Percentiles rank a stretch among this genome's conserved stretches.
Conservation (phyloP, 2,329 filamentous ascomycete genomes). For the Thielaviopsis ethacetica region DNA sequence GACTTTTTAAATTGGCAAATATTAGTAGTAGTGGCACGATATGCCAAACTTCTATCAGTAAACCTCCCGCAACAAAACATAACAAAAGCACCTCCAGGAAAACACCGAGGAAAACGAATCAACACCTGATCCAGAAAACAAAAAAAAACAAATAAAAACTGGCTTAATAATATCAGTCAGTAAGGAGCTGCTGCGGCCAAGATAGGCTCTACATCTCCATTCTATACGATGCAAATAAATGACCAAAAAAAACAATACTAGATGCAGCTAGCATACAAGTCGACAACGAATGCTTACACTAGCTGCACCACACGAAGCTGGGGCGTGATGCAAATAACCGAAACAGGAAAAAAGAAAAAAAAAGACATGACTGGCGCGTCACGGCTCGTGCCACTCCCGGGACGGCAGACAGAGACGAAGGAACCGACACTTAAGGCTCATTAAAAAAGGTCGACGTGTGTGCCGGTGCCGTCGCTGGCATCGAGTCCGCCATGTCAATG, state of each 20-base stretch:
- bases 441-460: constrained; percentile 19
- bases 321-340: not conserved
- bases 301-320: not conserved
- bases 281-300: not conserved
- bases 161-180: not conserved
- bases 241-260: not conserved
- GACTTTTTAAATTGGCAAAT: too few relatives aligned
- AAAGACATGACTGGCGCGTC: not conserved
- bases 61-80: not conserved
- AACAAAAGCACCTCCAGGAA: not conserved
- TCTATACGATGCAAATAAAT: not conserved
- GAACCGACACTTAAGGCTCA: not conserved
- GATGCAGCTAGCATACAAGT: not conserved
- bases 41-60: too few relatives aligned
- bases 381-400: not conserved
- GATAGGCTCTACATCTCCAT: not conserved
- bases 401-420: not conserved
- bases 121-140: not conserved
- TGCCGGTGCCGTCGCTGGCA: constrained; percentile 37
- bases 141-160: not conserved
- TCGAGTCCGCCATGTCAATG: constrained; percentile 39
- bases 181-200: not conserved
- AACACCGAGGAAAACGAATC: not conserved
- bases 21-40: too few relatives aligned
- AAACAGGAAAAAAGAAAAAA: not conserved